Base-by-base conservation (phyloP, 2,329 filamentous ascomycete species). In the Dactylonectria estremocensis region DNA sequence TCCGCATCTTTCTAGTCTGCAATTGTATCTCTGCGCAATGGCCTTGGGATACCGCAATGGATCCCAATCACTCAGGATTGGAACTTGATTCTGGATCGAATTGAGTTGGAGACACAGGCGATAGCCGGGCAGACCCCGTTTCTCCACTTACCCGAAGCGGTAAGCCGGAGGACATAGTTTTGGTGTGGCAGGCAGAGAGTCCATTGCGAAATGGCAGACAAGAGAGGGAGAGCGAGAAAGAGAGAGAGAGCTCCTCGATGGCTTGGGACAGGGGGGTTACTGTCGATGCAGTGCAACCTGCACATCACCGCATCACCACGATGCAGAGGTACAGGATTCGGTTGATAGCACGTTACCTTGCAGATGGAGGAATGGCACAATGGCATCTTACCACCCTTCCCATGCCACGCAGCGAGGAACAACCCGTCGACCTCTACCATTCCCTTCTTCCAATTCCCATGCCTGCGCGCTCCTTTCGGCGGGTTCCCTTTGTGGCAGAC, bases 331-430 rank as follows among this genome's bases (percentile, higher is more conserved):
- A 48, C 45, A 59, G 24, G 24, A 28, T 28, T 28, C 24, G 24
- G 24, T 28, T 28, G 48, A 61, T 61, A 61, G 58, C 58, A 61
- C 58, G 58, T 61, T 61, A 61, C 58, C 40, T 61, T 61, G 58
- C 58, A 61, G 49, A 53, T 61, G 58, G 58, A 40, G 52, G 35
- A 61, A 61, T 61, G 58, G 58, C 24, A 40, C 35, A 40, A 52
- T 52, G 20, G 3, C 22, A 28, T 28, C 22, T 28, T 14, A 14
- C 22, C 46, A 14, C 5, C n/a, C 40, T 43, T n/a, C 16, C 40
- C 40, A n/a, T 43, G 37, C 37, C 37, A 43, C n/a, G 37, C 14
- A 28, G 24, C 24, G 24, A 28, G 24, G 24, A 28, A 28, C 24
- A 28, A 7, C 7, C 7, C 7, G 24, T 28, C 35, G 35, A 37